Evolutionary conservation across 129 eudicot genomes (phyloP).

Genomic region (Chrysanthemum makinoi): DNA sequence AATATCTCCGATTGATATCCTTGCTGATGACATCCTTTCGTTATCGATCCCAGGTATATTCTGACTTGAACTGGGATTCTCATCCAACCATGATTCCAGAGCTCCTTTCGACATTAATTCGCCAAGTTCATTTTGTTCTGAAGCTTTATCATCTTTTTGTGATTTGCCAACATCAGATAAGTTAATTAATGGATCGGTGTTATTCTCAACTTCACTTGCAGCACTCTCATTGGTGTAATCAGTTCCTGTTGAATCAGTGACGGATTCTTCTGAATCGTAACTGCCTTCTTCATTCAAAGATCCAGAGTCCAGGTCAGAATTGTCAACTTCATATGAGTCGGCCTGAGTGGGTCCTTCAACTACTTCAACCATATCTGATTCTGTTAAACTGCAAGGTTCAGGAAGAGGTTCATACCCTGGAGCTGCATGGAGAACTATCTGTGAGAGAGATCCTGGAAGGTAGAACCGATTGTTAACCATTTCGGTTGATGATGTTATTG

Average conservation of each 20-base stretch:
- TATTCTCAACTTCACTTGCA: slow-evolving; percentile 38
- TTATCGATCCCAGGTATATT: slow-evolving; percentile 37
- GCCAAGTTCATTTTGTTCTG: slow-evolving; percentile 9
- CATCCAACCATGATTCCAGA: slow-evolving; percentile 93
- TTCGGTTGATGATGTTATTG: slow-evolving; percentile 42
- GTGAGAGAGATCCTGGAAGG: slow-evolving; percentile 97
- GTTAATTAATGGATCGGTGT: slow-evolving; percentile 56
- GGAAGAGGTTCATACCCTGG: slow-evolving; percentile 98
- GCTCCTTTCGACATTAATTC: slow-evolving; percentile 54
- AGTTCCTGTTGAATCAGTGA: slow-evolving; percentile 40
- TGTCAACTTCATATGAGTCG: slow-evolving; percentile 36
- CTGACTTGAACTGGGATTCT: slow-evolving; percentile 48
- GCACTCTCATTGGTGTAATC: slow-evolving; percentile 37
- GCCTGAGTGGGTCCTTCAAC: slow-evolving; percentile 34
- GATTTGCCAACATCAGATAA: slow-evolving; percentile 55
- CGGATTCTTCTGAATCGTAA: slow-evolving; percentile 60
- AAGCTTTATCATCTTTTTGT: slow-evolving; percentile 29
- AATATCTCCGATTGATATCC: slow-evolving; percentile 74
- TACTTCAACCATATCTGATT: slow-evolving; percentile 28
- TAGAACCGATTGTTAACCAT: slow-evolving; percentile 57
- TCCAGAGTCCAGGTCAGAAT: slow-evolving; percentile 52
- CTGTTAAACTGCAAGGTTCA: slow-evolving; percentile 66
- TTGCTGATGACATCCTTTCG: slow-evolving; percentile 54
- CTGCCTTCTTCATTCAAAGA: slow-evolving; percentile 64
- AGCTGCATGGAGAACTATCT: slow-evolving; percentile 92